Percentiles rank a stretch among this genome's conserved stretches.
Evolutionary conservation across 805 yeast species (phyloP).

Genomic region (Kluyveromyces nonfermentans): DNA sequence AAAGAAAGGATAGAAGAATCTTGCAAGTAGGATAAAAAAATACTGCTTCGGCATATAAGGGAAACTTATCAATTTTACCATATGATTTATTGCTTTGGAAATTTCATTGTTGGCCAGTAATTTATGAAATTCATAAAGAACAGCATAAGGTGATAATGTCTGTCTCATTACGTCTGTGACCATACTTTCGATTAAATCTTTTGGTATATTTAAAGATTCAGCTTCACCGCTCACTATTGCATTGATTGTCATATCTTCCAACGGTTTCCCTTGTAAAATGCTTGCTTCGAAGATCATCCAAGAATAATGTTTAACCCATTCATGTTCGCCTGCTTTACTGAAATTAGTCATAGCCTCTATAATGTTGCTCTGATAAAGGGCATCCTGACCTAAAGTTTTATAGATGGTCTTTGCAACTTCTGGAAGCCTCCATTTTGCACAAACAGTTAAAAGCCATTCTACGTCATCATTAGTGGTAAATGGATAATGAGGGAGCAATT

Average conservation of each 20-base stretch:
- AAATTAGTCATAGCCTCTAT: conserved; percentile 58
- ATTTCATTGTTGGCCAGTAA: conserved; percentile 22
- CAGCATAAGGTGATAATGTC: conserved; percentile 63
- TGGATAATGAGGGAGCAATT: conserved; percentile 49
- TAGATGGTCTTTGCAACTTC: conserved; percentile 48
- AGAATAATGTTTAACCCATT: conserved; percentile 39
- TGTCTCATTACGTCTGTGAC: conserved; percentile 55
- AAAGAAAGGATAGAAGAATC: conserved; percentile 22
- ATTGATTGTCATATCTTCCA: conserved; percentile 48
- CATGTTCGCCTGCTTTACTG: conserved; percentile 52
- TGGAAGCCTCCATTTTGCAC: conserved; percentile 58
- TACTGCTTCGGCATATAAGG: conserved; percentile 23
- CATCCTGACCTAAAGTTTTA: conserved; percentile 38
- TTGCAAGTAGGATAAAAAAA: conserved; percentile 17
- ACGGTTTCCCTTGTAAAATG: conserved; percentile 40
- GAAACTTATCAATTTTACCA: conserved; percentile 20
- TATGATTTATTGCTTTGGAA: conserved; percentile 14
- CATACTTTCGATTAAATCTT: conserved; percentile 23
- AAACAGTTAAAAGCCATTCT: conserved; percentile 68
- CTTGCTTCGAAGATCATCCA: conserved; percentile 59
- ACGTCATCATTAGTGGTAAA: conserved; percentile 64
- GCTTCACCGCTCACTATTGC: conserved; percentile 36
- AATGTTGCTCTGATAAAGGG: conserved; percentile 44
- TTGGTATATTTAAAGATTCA: conserved; percentile 16
- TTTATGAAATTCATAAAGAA: conserved; percentile 42